phyloP scores from a whole-genome alignment of 495 filamentous ascomycete species.

The Penicillium argentinense region DNA sequence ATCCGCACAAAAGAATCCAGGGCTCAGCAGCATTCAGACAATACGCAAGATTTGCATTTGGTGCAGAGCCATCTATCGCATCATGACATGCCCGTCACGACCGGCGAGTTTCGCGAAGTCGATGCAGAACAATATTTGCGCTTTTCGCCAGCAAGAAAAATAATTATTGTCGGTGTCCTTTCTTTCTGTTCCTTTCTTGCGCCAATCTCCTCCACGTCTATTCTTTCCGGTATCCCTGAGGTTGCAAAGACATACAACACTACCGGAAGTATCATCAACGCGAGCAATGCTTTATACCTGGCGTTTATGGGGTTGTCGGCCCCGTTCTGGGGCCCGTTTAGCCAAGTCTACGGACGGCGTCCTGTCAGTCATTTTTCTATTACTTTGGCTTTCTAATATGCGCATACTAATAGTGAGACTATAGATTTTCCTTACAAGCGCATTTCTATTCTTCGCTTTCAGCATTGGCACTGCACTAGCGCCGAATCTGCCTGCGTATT shows the following conservation, averaged over 20 bases:
- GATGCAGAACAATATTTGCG: constrained; percentile 51
- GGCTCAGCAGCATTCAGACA: constrained; percentile 8
- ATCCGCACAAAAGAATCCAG: constrained; percentile 12
- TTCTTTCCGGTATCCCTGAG: constrained; percentile 69
- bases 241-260: constrained; percentile 61
- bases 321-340: constrained; percentile 66
- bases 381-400: not conserved
- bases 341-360: constrained; percentile 64
- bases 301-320: constrained; percentile 69
- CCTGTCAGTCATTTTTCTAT: constrained; percentile 40
- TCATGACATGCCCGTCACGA: constrained; percentile 34
- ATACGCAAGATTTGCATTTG: constrained; percentile 15
- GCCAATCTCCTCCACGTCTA: constrained; percentile 66
- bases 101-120: constrained; percentile 27
- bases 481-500: constrained; percentile 65
- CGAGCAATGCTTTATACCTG: constrained; percentile 69
- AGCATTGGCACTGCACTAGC: constrained; percentile 66
- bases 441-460: constrained; percentile 60
- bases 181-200: constrained; percentile 68
- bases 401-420: constrained; percentile 8
- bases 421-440: constrained; percentile 56
- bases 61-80: constrained; percentile 32
- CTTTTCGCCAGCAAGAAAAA: constrained; percentile 56
- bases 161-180: constrained; percentile 59
- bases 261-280: constrained; percentile 63